Percentiles rank a stretch among this genome's conserved stretches.
Conservation (phyloP, 2,329 filamentous ascomycete species). For the Lecanicillium sp. region DNA sequence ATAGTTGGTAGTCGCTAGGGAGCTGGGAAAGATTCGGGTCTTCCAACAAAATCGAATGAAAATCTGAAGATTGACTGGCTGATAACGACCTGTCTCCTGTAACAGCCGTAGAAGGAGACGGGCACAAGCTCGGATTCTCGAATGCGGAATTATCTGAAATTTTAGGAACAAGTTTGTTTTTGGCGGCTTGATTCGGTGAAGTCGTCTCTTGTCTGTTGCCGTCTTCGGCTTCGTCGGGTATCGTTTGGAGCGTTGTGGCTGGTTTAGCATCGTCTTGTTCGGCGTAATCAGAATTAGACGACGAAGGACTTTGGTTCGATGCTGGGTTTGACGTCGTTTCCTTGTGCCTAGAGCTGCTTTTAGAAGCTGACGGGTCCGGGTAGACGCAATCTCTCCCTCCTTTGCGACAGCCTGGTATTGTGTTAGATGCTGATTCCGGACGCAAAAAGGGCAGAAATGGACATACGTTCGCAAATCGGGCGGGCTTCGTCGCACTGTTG, state of each 20-base stretch:
- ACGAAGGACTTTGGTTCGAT: conserved; percentile 42
- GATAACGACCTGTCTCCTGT: not conserved
- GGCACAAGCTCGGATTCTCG: conserved; percentile 47
- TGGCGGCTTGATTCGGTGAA: conserved; percentile 18
- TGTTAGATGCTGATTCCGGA: conserved; percentile 23
- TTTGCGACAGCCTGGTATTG: conserved; percentile 70
- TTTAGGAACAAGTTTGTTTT: conserved; percentile 35
- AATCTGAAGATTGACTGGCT: conserved; percentile 20
- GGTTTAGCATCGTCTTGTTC: conserved; percentile 28
- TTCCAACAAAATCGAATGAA: conserved; percentile 6
- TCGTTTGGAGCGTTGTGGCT: conserved; percentile 42
- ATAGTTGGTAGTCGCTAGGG: conserved; percentile 66
- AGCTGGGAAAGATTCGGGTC: conserved; percentile 50
- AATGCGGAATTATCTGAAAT: conserved; percentile 49
- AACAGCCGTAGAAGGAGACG: conserved; percentile 41
- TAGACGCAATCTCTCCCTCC: conserved; percentile 87
- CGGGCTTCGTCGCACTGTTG: conserved; percentile 80
- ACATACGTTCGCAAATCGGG: conserved; percentile 74
- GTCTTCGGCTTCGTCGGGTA: conserved; percentile 49
- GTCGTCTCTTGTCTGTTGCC: conserved; percentile 23
- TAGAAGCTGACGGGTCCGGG: conserved; percentile 58
- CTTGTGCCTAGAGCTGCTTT: conserved; percentile 29
- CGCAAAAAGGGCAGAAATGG: not conserved
- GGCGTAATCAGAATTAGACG: conserved; percentile 43
- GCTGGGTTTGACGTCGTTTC: conserved; percentile 32